Conservation (phyloP, 768 basidiomycete species). For the Lactifluus echinatus region DNA sequence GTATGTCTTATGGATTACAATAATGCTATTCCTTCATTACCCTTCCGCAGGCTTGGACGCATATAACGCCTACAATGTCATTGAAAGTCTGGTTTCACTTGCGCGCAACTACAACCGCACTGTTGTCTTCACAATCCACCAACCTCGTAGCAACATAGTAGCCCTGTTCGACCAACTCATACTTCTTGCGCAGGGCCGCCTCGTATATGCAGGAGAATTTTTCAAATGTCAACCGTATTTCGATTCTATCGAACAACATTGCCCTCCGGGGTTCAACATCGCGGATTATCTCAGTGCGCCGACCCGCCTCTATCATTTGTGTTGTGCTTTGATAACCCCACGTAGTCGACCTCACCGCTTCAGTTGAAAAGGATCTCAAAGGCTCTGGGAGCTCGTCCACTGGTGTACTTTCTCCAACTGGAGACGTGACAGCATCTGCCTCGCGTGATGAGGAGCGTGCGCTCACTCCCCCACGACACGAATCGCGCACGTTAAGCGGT, state of each 20-base stretch:
- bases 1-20: slow-evolving; percentile 34
- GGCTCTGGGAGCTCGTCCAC: slow-evolving; percentile 27
- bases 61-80: slow-evolving; percentile 91
- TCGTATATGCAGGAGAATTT: slow-evolving; percentile 79
- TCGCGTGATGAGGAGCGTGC: slow-evolving; percentile 68
- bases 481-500: neutral
- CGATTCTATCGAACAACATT: slow-evolving; percentile 64
- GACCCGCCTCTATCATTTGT: neutral
- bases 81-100: slow-evolving; percentile 79
- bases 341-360: slow-evolving; percentile 39
- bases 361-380: slow-evolving; percentile 33
- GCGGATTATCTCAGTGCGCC: slow-evolving; percentile 88
- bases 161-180: slow-evolving; percentile 90
- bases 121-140: slow-evolving; percentile 96
- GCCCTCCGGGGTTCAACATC: slow-evolving; percentile 93
- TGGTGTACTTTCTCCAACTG: slow-evolving; percentile 27
- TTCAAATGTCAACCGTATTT: slow-evolving; percentile 75
- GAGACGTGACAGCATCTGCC: slow-evolving; percentile 23
- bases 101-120: slow-evolving; percentile 88
- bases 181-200: slow-evolving; percentile 73
- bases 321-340: slow-evolving; percentile 15
- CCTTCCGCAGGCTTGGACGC: slow-evolving; percentile 68
- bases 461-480: slow-evolving; percentile 22
- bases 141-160: slow-evolving; percentile 96
- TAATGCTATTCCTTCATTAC: neutral